Conservation (phyloP, 2,329 filamentous ascomycete species). For the Fusarium nelsonii region DNA sequence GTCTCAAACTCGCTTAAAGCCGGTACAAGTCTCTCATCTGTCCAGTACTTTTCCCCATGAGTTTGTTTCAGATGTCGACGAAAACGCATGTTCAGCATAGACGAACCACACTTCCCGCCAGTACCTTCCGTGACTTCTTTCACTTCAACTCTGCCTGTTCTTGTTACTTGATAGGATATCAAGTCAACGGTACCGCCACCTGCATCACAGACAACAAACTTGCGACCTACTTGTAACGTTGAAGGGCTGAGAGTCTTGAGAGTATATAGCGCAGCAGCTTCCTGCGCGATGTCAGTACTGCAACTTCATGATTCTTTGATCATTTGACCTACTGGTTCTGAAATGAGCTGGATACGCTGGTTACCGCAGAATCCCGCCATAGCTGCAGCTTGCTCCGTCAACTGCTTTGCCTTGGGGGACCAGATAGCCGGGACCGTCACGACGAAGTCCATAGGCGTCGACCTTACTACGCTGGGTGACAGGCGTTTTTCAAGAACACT, state of each 20-base stretch:
- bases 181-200: conserved; percentile 68
- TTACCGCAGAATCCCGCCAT: conserved; percentile 56
- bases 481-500: conserved; percentile 58
- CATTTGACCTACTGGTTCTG: conserved; percentile 58
- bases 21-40: conserved; percentile 56
- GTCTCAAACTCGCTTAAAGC: conserved; percentile 60
- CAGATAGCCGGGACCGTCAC: conserved; percentile 71
- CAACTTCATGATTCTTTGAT: not conserved
- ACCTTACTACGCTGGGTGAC: conserved; percentile 56
- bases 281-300: conserved; percentile 48
- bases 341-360: conserved; percentile 60
- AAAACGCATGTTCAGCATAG: conserved; percentile 63
- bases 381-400: conserved; percentile 58
- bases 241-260: conserved; percentile 59
- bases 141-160: conserved; percentile 58
- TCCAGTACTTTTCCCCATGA: conserved; percentile 59
- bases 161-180: conserved; percentile 64
- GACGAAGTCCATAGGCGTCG: conserved; percentile 64
- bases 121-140: conserved; percentile 63
- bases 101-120: conserved; percentile 63
- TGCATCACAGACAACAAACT: conserved; percentile 66
- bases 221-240: conserved; percentile 59
- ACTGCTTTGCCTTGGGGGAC: conserved; percentile 66
- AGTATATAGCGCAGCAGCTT: conserved; percentile 65
- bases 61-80: conserved; percentile 58